Percentiles rank a stretch among this genome's conserved stretches.
These are phyloP conservation scores for Solidago caesia DNA, from an alignment of 129 eudicot species.

Conservation along the genomic window DNA sequence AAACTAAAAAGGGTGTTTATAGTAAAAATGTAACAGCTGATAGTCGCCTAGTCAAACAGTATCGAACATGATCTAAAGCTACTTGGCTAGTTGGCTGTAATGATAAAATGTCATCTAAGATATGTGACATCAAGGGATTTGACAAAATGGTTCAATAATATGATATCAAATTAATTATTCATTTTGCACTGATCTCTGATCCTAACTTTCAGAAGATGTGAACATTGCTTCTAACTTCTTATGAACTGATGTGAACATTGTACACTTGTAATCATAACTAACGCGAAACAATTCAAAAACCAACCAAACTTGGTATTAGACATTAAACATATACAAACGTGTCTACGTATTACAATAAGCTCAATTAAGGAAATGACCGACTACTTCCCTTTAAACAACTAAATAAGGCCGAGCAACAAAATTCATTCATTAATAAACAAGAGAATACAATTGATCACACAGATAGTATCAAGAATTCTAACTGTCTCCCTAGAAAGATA, in stretches of 20 bases:
- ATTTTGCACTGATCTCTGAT: background rate
- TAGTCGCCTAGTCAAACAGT: too few species aligned
- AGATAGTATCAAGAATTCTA: background rate
- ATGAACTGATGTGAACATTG: background rate
- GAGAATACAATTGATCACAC: slow-evolving; percentile 24
- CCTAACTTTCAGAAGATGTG: background rate
- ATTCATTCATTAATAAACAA: slow-evolving; percentile 10
- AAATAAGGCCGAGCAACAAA: background rate
- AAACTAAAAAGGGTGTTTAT: too few species aligned
- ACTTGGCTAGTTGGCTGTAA: background rate
- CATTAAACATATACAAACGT: too few species aligned
- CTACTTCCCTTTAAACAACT: slow-evolving; percentile 2
- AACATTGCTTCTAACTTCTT: background rate
- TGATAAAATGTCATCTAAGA: background rate
- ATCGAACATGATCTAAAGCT: background rate
- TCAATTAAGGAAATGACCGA: background rate
- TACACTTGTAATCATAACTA: background rate
- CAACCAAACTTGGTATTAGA: background rate
- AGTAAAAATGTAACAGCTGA: too few species aligned
- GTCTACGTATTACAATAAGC: background rate
- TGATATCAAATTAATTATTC: background rate
- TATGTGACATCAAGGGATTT: background rate
- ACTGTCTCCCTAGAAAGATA: slow-evolving; percentile 25
- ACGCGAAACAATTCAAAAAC: background rate
- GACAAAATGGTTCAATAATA: background rate